A percentile compares a stretch with the other conserved stretches of the same genome.
Evolutionary conservation across 73 alveolate species (phyloP).

Genomic region (Paramecium sexaurelia): DNA sequence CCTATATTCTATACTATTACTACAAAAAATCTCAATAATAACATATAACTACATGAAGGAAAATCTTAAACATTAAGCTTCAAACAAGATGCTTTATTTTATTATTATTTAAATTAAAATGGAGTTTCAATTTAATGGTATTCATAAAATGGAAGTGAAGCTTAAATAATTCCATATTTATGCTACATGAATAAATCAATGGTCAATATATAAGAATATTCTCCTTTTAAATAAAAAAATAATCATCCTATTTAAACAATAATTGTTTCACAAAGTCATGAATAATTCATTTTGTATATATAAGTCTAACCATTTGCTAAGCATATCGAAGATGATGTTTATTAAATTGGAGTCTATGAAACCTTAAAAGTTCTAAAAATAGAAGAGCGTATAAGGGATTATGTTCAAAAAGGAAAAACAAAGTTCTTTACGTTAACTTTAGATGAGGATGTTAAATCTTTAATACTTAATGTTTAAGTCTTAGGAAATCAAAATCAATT

Average conservation of each 20-base stretch:
- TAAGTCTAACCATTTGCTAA: background rate
- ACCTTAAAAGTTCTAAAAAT: background rate
- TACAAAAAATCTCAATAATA: background rate
- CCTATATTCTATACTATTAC: background rate
- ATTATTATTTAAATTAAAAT: background rate
- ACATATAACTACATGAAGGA: background rate
- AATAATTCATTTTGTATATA: background rate
- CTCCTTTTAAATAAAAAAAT: background rate
- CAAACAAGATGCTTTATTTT: background rate
- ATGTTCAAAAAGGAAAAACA: background rate
- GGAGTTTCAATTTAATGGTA: background rate
- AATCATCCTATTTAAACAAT: background rate
- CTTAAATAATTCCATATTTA: background rate
- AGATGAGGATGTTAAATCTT: background rate
- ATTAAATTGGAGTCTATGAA: background rate
- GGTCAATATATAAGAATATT: too few species aligned
- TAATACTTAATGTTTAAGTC: background rate
- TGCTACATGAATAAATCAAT: background rate
- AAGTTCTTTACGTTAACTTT: background rate
- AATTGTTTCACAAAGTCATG: background rate
- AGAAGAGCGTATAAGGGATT: background rate
- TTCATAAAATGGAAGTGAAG: background rate
- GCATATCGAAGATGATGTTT: background rate
- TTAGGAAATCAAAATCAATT: background rate
- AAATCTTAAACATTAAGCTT: background rate